Conservation (phyloP, 306 rosid genomes). For the Lathyrus sativus region DNA sequence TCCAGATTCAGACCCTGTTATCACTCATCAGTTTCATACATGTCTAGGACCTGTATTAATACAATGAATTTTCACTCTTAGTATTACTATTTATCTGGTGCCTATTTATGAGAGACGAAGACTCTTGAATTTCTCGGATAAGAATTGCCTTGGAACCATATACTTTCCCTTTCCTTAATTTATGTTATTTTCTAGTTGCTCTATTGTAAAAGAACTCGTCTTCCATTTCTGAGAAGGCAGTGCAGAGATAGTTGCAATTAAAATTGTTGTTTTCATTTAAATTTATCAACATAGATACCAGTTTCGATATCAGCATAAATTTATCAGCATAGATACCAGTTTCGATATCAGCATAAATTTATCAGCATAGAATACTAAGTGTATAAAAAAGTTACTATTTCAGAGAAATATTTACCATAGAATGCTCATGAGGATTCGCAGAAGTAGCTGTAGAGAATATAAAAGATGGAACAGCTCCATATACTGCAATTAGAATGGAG, state of each 20-base stretch:
- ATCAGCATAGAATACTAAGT: not conserved
- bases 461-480: conserved; percentile 88
- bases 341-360: not conserved
- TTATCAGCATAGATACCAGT: not conserved
- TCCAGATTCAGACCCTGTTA: conserved; percentile 1
- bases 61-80: not conserved
- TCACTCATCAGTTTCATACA: not conserved
- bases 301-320: not conserved
- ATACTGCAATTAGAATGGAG: conserved; percentile 62
- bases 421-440: conserved; percentile 86
- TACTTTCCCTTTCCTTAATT: not conserved
- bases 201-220: not conserved
- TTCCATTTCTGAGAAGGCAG: not conserved
- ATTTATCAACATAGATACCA: not conserved
- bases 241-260: not conserved
- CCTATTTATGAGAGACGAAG: not conserved
- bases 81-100: not conserved
- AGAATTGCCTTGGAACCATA: not conserved
- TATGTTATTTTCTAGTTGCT: not conserved
- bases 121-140: not conserved
- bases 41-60: not conserved
- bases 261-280: not conserved
- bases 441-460: conserved; percentile 93
- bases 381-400: conserved; percentile 24
- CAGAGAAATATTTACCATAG: conserved; percentile 63